phyloP scores from a whole-genome alignment of 2,329 filamentous ascomycete genomes.

The Dactylellina drechsleri region DNA sequence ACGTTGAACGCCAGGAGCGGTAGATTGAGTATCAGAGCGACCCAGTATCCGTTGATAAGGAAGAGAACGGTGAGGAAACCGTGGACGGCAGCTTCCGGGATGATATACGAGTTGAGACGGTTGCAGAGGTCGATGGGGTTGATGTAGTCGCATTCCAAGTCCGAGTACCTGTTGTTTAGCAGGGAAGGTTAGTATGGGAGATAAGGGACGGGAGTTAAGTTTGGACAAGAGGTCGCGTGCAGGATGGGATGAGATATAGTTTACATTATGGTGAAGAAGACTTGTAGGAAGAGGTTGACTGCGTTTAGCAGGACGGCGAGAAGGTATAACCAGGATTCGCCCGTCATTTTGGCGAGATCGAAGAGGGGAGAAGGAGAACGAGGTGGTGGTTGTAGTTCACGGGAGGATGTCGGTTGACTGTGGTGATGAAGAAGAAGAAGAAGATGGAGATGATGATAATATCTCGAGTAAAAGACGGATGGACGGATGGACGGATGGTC shows the following conservation, averaged over 20 bases:
- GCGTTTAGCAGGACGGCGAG: constrained; percentile 98
- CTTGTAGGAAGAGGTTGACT: constrained; percentile 99
- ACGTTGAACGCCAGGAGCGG: constrained; percentile 91
- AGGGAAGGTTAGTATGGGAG: background rate
- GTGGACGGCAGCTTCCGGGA: constrained; percentile 97
- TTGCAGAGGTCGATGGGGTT: constrained; percentile 99
- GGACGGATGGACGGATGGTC: background rate
- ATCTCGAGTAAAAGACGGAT: background rate
- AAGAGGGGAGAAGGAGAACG: background rate
- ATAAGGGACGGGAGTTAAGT: background rate
- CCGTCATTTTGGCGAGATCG: constrained; percentile 74
- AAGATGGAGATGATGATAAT: background rate
- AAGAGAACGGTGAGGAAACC: constrained; percentile 95
- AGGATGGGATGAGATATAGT: background rate
- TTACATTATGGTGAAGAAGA: constrained; percentile 99
- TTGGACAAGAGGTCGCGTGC: constrained; percentile 22
- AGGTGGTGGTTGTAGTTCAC: constrained; percentile 1
- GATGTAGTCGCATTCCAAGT: constrained; percentile 99
- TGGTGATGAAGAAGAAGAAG: too few species aligned
- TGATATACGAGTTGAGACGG: constrained; percentile 99
- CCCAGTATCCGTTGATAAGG: constrained; percentile 98
- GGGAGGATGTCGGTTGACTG: background rate
- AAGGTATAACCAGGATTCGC: constrained; percentile 98
- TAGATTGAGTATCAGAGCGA: constrained; percentile 89
- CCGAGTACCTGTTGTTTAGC: constrained; percentile 62